Percentiles rank a stretch among this genome's conserved stretches.
phyloP scores from a whole-genome alignment of 73 alveolate genomes.

The Stentor coeruleus region DNA sequence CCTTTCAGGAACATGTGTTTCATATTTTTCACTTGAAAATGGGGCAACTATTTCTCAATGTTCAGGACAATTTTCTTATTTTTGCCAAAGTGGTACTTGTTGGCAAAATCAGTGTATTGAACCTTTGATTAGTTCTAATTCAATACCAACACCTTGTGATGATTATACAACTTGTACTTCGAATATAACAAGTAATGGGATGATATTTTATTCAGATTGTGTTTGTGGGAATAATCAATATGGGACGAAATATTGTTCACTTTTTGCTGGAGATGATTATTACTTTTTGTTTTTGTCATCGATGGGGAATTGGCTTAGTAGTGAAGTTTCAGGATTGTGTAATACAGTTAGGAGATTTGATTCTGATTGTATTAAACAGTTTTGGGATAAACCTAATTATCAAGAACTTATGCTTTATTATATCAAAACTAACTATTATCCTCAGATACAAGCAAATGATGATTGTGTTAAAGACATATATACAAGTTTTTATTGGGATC shows the following conservation, averaged over 20 bases:
- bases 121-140: neutral
- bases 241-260: neutral
- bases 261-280: neutral
- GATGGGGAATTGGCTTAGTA: conserved; percentile 10
- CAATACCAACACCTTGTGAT: neutral
- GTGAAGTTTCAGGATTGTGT: neutral
- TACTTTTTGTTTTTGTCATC: neutral
- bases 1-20: neutral
- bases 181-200: neutral
- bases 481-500: conserved; percentile 16
- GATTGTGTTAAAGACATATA: conserved; percentile 17
- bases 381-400: conserved; percentile 25
- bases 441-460: neutral
- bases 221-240: neutral
- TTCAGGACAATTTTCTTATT: neutral
- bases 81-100: neutral
- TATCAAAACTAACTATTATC: neutral
- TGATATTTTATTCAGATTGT: conserved; percentile 16
- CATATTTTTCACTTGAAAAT: conserved; percentile 10
- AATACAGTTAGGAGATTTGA: conserved; percentile 11
- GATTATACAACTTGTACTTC: neutral
- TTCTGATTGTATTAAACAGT: neutral
- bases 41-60: neutral
- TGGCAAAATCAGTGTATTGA: conserved; percentile 7
- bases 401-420: conserved; percentile 7